A percentile compares a stretch with the other conserved stretches of the same genome.
phyloP scores from a whole-genome alignment of 2,329 filamentous ascomycete species.

The Exserohilum turcica region DNA sequence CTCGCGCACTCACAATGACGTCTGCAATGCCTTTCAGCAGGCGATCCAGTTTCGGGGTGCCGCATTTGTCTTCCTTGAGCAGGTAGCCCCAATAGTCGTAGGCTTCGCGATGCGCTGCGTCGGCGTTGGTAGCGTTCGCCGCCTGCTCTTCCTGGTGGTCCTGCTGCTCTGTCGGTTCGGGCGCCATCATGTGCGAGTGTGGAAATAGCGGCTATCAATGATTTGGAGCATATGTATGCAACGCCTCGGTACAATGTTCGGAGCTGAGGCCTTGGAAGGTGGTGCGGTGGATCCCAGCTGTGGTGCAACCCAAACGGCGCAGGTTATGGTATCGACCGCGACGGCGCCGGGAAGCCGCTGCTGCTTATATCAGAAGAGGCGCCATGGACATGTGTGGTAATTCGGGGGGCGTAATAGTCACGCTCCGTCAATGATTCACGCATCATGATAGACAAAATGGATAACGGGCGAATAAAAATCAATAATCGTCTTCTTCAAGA shows the following conservation, averaged over 20 bases:
- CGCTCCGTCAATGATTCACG: slow-evolving; percentile 20
- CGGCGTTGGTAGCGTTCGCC: slow-evolving; percentile 26
- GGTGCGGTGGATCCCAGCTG: slow-evolving; percentile 27
- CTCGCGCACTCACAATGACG: slow-evolving; percentile 49
- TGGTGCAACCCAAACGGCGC: slow-evolving; percentile 17
- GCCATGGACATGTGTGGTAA: slow-evolving; percentile 6
- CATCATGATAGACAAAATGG: slow-evolving; percentile 37
- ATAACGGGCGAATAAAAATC: slow-evolving; percentile 13
- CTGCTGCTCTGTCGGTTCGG: slow-evolving; percentile 31
- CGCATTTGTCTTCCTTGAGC: slow-evolving; percentile 58
- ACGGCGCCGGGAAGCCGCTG: slow-evolving; percentile 10
- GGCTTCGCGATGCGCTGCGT: slow-evolving; percentile 50
- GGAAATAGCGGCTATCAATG: slow-evolving; percentile 3
- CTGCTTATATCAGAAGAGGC: slow-evolving; percentile 21
- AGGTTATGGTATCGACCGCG: slow-evolving; percentile 15
- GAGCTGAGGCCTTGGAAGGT: slow-evolving; percentile 20
- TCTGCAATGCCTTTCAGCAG: slow-evolving; percentile 55
- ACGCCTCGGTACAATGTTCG: slow-evolving; percentile 21
- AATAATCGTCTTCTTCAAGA: slow-evolving; percentile 13
- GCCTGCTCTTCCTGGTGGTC: slow-evolving; percentile 24
- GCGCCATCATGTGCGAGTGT: slow-evolving; percentile 32
- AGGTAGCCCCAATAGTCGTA: slow-evolving; percentile 58
- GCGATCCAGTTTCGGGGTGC: slow-evolving; percentile 53
- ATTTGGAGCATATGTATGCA: slow-evolving; percentile 16
- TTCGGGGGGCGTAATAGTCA: slow-evolving; percentile 24